Percentiles rank a stretch among this genome's conserved stretches.
phyloP scores from a whole-genome alignment of 345 rosid species.

The Eucalyptus cloeziana region DNA sequence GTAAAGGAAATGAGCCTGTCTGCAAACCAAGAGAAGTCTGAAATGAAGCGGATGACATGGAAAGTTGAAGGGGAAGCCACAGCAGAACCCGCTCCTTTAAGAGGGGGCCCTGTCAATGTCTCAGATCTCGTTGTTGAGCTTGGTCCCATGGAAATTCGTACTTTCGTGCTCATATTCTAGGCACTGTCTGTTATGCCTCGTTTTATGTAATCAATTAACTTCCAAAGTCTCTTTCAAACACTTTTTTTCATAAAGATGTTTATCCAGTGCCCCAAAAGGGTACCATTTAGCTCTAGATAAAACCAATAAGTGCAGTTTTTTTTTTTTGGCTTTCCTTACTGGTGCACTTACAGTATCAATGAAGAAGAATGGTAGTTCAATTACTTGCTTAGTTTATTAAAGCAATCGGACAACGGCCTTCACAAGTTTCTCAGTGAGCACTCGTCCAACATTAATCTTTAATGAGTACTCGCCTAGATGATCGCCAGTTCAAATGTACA shows the following conservation, averaged over 20 bases:
- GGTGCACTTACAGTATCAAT: neutral
- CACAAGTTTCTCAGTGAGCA: neutral
- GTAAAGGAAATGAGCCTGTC: constrained; percentile 68
- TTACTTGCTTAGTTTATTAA: neutral
- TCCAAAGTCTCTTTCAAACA: neutral
- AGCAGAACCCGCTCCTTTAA: neutral
- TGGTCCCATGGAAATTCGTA: constrained; percentile 77
- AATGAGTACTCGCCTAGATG: neutral
- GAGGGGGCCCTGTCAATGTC: constrained; percentile 39
- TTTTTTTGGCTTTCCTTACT: neutral
- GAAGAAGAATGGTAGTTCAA: neutral
- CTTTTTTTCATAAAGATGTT: neutral
- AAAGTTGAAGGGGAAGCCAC: constrained; percentile 40
- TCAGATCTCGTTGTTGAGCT: constrained; percentile 50
- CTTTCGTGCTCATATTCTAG: constrained; percentile 40
- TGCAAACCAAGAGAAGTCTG: constrained; percentile 50
- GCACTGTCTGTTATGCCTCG: neutral
- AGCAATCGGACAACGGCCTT: neutral
- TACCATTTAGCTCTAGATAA: neutral
- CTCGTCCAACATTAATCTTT: neutral
- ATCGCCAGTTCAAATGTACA: neutral
- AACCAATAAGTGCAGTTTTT: neutral
- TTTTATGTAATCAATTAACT: neutral
- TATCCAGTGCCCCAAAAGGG: neutral
- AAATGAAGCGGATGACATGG: constrained; percentile 57